Base-by-base conservation (phyloP, 768 basidiomycete genomes). In the Tephrocybe sp. region DNA sequence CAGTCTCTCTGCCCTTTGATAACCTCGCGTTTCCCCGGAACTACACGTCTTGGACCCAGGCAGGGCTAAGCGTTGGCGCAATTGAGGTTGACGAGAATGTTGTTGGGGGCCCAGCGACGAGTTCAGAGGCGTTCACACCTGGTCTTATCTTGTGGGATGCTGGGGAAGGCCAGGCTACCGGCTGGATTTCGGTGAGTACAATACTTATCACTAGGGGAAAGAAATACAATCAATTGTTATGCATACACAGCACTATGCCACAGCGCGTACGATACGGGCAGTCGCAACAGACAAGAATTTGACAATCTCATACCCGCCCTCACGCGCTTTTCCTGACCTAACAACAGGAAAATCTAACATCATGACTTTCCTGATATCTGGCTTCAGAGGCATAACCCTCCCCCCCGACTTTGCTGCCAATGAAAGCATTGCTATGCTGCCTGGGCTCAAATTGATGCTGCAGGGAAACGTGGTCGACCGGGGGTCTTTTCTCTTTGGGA, bases 1-100 rank as follows among this genome's bases (percentile, higher is more conserved):
- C 67, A 1, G 60, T 62, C 2, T 68, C 65, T 1, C 67, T 60
- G 1, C 67, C 67, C 1, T 68, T 62, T 49, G 67, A 68, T 20
- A 53, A 58, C 34, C 38, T 58, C 0, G 36, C 36, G 3, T 53
- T 51, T 21, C 65, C 67, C 10, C 58, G 67, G 3, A 67, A 65
- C 45, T 68, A 68, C 49, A 62, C 64, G 2, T 58, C 62, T 9
- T 68, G 62, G 61, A 68, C 59, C n/a, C 57, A 41, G 5, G 26
- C 43, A 2, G 67, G 65, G 1, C 44, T 67, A 14, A 68, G 67
- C 50, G 58, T 63, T 20, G 65, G 67, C 25, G 67, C 58, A 26
- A 59, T 68, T 18, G 50, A 62, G 36, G 54, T 65, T 12, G 67
- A 68, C 45, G 57, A 56, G 25, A 56, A 55, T 21, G 56, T 59